These are phyloP conservation scores for Fraxinus baroniana DNA, from an alignment of 305 asterid genomes.

Conservation along the genomic window DNA sequence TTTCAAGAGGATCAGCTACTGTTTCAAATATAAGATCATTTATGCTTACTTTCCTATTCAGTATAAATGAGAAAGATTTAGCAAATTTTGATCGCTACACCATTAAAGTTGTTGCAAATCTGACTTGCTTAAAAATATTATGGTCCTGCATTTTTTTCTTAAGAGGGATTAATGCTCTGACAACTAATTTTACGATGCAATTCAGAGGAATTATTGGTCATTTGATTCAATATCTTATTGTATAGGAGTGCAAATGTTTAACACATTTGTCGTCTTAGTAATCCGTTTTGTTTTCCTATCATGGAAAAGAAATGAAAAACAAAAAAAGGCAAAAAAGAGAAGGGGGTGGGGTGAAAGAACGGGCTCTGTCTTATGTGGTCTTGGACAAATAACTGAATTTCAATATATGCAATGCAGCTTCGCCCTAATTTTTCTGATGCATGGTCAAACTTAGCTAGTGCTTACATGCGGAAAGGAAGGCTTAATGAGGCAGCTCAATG, in stretches of 20 bases:
- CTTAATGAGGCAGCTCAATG: constrained; percentile 80
- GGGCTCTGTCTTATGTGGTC: constrained; percentile 4
- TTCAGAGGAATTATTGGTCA: not conserved
- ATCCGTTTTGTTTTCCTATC: not conserved
- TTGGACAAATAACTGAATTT: constrained; percentile 22
- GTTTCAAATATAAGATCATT: not conserved
- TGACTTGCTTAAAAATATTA: not conserved
- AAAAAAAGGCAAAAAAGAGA: not conserved
- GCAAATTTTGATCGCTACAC: not conserved
- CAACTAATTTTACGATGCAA: not conserved
- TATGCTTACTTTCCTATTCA: not conserved
- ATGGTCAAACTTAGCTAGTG: constrained; percentile 94
- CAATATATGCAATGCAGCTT: constrained; percentile 50
- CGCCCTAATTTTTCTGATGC: constrained; percentile 96
- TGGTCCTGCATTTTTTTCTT: not conserved
- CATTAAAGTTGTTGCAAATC: not conserved
- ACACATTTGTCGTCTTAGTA: not conserved
- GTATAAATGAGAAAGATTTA: constrained; percentile 14
- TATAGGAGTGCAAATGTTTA: not conserved
- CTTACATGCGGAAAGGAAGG: constrained; percentile 87
- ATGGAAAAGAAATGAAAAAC: not conserved
- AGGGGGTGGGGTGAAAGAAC: constrained; percentile 12
- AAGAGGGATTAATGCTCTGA: not conserved
- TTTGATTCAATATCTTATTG: not conserved
- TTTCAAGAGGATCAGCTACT: not conserved